These are phyloP conservation scores for Discostella stelligera DNA, from an alignment of 352 stramenopile species.

Conservation along the genomic window DNA sequence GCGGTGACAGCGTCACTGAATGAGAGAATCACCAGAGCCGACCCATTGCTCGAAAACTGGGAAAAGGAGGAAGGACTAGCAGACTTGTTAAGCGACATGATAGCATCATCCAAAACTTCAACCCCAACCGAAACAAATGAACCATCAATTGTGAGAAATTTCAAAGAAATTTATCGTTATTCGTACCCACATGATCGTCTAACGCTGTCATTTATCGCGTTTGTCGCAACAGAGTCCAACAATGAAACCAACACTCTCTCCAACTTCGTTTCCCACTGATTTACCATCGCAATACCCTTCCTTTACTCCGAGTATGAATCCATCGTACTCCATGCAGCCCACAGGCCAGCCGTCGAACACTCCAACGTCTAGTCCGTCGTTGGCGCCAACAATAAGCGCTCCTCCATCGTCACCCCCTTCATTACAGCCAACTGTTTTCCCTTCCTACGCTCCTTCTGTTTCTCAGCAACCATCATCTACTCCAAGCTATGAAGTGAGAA, in stretches of 20 bases:
- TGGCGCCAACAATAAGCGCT: constrained; percentile 4
- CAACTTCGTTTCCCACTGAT: constrained; percentile 1
- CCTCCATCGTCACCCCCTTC: constrained; percentile 6
- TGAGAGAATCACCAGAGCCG: constrained; percentile 6
- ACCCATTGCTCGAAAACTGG: constrained; percentile 29
- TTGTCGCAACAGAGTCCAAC: not conserved
- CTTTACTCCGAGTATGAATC: constrained; percentile 15
- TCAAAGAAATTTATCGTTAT: not conserved
- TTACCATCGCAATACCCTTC: constrained; percentile 11
- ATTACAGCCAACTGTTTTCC: not conserved
- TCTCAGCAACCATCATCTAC: constrained; percentile 6
- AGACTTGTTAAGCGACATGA: constrained; percentile 20
- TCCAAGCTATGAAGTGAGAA: constrained; percentile 10
- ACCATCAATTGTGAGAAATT: not conserved
- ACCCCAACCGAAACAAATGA: constrained; percentile 9
- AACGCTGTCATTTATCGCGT: not conserved
- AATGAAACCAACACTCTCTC: not conserved
- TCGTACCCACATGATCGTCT: not conserved
- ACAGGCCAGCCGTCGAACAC: constrained; percentile 7
- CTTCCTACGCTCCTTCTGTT: constrained; percentile 8
- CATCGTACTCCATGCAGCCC: constrained; percentile 14
- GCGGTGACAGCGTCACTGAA: not conserved
- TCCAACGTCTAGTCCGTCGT: constrained; percentile 6
- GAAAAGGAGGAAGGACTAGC: constrained; percentile 26
- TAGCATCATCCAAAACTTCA: constrained; percentile 19